phyloP scores from a whole-genome alignment of 2,329 filamentous ascomycete genomes.

The Neopestalotiopsis sp. region DNA sequence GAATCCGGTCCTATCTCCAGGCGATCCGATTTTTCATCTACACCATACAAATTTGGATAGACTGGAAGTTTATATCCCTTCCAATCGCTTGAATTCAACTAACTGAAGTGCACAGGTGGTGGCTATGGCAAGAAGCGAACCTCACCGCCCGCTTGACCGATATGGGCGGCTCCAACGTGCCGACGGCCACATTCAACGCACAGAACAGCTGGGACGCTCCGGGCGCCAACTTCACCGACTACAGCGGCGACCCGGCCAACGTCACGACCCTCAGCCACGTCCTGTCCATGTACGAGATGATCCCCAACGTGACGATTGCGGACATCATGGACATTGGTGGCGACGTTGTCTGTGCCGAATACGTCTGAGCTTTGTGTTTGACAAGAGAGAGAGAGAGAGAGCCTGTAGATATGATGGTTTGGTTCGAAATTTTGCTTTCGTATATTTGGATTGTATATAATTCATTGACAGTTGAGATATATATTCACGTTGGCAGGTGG shows the following conservation, averaged over 20 bases:
- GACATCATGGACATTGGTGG: conserved; percentile 28
- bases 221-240: conserved; percentile 22
- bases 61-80: conserved; percentile 5
- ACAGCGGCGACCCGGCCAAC: conserved; percentile 22
- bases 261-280: conserved; percentile 11
- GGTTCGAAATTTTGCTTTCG: neutral
- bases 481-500: too few species aligned
- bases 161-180: conserved; percentile 28
- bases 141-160: conserved; percentile 29
- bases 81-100: too few species aligned
- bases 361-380: conserved; percentile 17
- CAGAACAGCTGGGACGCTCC: conserved; percentile 15
- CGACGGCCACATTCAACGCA: conserved; percentile 9
- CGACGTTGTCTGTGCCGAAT: conserved; percentile 26
- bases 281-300: conserved; percentile 10
- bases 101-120: conserved; percentile 24
- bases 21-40: conserved; percentile 43
- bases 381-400: too few species aligned
- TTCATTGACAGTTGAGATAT: too few species aligned
- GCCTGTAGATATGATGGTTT: neutral
- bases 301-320: conserved; percentile 39
- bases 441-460: neutral
- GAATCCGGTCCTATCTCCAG: conserved; percentile 25
- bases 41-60: conserved; percentile 37
- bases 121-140: conserved; percentile 34